Evolutionary conservation across 371 early-diverging fungal genomes (phyloP).

Genomic region (Mucor plumbeus): DNA sequence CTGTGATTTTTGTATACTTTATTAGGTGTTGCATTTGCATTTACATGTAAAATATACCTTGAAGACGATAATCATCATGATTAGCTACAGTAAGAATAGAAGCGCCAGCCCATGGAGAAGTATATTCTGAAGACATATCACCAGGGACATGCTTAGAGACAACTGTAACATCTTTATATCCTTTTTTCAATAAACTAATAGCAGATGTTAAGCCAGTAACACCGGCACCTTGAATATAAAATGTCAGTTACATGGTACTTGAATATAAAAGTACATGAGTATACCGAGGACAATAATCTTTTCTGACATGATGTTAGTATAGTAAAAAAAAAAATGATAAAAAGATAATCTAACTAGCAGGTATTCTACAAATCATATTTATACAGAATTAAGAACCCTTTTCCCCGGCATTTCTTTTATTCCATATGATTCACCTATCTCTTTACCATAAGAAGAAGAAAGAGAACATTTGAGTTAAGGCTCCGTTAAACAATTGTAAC

Average conservation of each 20-base stretch:
- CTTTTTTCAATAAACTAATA: slow-evolving; percentile 53
- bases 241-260: background rate
- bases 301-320: slow-evolving; percentile 1
- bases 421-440: background rate
- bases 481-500: background rate
- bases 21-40: no score
- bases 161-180: slow-evolving; percentile 61
- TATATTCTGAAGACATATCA: slow-evolving; percentile 60
- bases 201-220: slow-evolving; percentile 80
- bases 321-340: background rate
- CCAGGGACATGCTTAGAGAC: slow-evolving; percentile 67
- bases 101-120: slow-evolving; percentile 80
- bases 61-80: slow-evolving; percentile 34
- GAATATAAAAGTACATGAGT: background rate
- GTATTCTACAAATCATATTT: background rate
- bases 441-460: background rate
- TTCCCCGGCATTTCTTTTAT: background rate
- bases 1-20: slow-evolving; percentile 9
- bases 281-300: slow-evolving; percentile 20
- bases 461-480: background rate
- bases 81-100: slow-evolving; percentile 44
- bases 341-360: background rate
- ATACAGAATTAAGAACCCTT: background rate
- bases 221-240: slow-evolving; percentile 65
- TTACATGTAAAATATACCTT: slow-evolving; percentile 26